Percentiles rank a stretch among this genome's conserved stretches.
Conservation (phyloP, 2,329 filamentous ascomycete species). For the Chaetomium sp. region DNA sequence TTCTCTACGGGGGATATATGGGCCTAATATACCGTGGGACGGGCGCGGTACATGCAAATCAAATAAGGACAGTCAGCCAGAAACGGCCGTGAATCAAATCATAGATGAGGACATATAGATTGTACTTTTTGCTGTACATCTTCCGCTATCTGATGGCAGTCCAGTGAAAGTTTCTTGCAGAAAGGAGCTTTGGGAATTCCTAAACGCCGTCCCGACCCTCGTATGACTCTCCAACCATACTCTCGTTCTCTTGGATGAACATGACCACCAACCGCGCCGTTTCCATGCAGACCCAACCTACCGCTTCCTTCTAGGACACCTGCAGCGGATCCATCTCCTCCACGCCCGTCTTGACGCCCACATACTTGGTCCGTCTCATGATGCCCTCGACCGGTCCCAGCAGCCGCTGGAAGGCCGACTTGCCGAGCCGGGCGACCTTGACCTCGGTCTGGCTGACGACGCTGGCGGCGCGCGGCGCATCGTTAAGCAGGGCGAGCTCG, state of each 20-base stretch:
- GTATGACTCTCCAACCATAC: not conserved
- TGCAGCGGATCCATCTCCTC: constrained; percentile 70
- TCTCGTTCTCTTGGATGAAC: not conserved
- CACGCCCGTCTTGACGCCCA: constrained; percentile 61
- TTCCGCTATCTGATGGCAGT: constrained; percentile 22
- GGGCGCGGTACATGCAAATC: not conserved
- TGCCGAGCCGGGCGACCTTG: constrained; percentile 89
- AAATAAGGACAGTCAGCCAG: no score
- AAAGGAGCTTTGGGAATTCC: constrained; percentile 22
- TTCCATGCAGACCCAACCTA: not conserved
- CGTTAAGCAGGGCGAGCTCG: constrained; percentile 89
- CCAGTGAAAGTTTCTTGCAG: constrained; percentile 16
- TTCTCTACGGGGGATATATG: not conserved
- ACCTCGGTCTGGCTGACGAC: constrained; percentile 82
- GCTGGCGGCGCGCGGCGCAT: constrained; percentile 88
- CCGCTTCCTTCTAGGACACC: constrained; percentile 31
- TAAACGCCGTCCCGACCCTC: constrained; percentile 26
- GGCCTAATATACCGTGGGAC: not conserved
- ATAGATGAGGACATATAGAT: not conserved
- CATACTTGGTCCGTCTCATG: constrained; percentile 77
- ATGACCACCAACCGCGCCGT: not conserved
- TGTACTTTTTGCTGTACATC: constrained; percentile 24
- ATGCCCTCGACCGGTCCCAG: constrained; percentile 92
- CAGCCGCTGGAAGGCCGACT: constrained; percentile 91
- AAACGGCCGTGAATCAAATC: not conserved